Evolutionary conservation across 345 rosid genomes (phyloP).

Genomic region (Hibiscus trionum): DNA sequence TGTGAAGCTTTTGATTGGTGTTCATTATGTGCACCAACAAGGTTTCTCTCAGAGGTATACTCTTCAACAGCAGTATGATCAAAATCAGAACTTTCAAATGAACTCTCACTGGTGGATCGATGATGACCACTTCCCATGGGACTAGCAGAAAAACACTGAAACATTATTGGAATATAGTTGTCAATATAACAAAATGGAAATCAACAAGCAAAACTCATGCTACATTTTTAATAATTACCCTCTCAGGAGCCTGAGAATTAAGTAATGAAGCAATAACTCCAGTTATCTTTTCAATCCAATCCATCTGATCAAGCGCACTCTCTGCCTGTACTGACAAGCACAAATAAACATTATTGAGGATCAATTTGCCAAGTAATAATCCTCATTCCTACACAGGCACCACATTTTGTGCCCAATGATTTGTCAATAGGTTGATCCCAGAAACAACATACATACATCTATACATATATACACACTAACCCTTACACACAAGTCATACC

Average conservation of each 20-base stretch:
- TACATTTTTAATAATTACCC: constrained; percentile 36
- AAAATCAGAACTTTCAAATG: constrained; percentile 88
- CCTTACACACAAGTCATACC: constrained; percentile 41
- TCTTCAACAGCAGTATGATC: constrained; percentile 78
- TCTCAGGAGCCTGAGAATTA: constrained; percentile 90
- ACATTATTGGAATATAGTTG: constrained; percentile 20
- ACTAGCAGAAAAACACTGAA: constrained; percentile 70
- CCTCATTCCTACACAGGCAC: neutral
- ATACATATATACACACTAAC: no score
- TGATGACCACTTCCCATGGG: constrained; percentile 89
- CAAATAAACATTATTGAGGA: constrained; percentile 34
- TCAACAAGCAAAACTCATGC: constrained; percentile 4
- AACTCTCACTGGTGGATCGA: constrained; percentile 93
- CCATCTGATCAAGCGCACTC: constrained; percentile 93
- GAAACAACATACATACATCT: neutral
- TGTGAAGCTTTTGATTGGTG: constrained; percentile 55
- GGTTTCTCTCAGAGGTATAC: constrained; percentile 59
- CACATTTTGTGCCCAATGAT: neutral
- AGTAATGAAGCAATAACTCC: constrained; percentile 98
- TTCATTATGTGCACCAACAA: constrained; percentile 47
- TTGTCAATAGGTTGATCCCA: constrained; percentile 3
- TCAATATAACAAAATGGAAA: constrained; percentile 8
- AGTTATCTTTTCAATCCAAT: constrained; percentile 97
- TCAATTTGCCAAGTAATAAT: constrained; percentile 12
- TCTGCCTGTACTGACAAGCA: constrained; percentile 97